Base-by-base conservation (phyloP, 441 rosid genomes). In the Dalechampia spathulata region DNA sequence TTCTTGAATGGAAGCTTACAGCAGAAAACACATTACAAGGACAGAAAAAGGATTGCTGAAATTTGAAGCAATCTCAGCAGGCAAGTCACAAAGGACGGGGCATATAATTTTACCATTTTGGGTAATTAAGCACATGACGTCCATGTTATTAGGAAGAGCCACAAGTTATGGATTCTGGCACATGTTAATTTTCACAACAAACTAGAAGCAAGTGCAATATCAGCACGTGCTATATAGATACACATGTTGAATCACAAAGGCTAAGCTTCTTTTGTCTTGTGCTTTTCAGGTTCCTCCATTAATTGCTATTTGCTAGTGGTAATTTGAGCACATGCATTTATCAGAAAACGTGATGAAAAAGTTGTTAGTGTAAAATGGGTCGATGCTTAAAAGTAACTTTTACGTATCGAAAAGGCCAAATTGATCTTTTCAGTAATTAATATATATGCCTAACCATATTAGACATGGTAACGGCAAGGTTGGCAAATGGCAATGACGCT, bases 51-150 rank as follows among this genome's bases (percentile, higher is more conserved):
- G 34, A 30, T 41, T 21, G 14, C 41, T 25, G 17, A 11, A n/a
- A 44, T 19, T 26, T 36, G 50, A 46, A 52, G 16, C 43, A 45
- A 60, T 45, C 40, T 34, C 37, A 26, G 28, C 34, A 30, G 34
- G 26, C 22, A 36, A 11, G 40, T 22, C 45, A 23, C 6, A 10
- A 43, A 11, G 12, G 20, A 42, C 40, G 43, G 52, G 12, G 16
- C n/a, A 52, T 60, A 38, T 16, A 55, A 13, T n/a, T 43, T 52
- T 52, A 23, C 67, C 48, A 34, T 37, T 57, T 67, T n/a, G 0
- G 52, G 81, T 36, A 58, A 71, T 27, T 48, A 8, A 39, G 30
- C 76, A 62, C 73, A 44, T 71, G 71, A 8, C 47, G 49, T 52
- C 1, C n/a, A 38, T 34, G 38, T 3, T 3, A 28, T 3, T 3